phyloP scores from a whole-genome alignment of 371 early-diverging fungal species.

The Actinomortierella ambigua region DNA sequence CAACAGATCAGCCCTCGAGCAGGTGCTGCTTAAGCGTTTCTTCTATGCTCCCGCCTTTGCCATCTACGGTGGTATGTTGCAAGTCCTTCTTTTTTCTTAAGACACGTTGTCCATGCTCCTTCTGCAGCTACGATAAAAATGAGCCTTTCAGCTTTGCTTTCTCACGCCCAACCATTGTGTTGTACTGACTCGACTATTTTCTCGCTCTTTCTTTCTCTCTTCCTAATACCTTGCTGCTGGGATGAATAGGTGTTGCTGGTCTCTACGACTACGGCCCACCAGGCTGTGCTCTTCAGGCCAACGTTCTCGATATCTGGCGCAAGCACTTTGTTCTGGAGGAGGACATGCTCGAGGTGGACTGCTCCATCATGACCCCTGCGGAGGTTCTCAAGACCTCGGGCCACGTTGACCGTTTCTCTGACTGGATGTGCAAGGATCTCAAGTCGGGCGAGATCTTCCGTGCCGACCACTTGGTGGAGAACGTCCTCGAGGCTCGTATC shows the following conservation, averaged over 20 bases:
- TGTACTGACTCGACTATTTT: neutral
- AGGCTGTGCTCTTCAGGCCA: slow-evolving; percentile 94
- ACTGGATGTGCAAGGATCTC: slow-evolving; percentile 97
- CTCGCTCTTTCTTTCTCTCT: neutral
- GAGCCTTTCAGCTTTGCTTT: neutral
- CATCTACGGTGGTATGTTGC: slow-evolving; percentile 87
- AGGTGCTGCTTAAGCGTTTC: slow-evolving; percentile 89
- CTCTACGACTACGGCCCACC: slow-evolving; percentile 99
- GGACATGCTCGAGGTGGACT: slow-evolving; percentile 99
- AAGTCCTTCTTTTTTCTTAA: neutral
- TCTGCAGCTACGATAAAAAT: too few species aligned
- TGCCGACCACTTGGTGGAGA: slow-evolving; percentile 98
- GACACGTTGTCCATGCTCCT: too few species aligned
- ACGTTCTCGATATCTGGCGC: slow-evolving; percentile 93
- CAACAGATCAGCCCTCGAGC: slow-evolving; percentile 69
- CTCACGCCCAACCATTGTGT: neutral
- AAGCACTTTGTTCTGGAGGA: slow-evolving; percentile 98
- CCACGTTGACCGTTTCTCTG: slow-evolving; percentile 99
- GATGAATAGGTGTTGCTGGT: slow-evolving; percentile 87
- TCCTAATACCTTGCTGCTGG: too few species aligned
- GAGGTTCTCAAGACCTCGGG: slow-evolving; percentile 99
- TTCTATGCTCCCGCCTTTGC: slow-evolving; percentile 95
- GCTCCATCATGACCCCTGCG: slow-evolving; percentile 96
- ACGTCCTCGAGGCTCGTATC: slow-evolving; percentile 87
- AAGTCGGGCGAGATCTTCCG: slow-evolving; percentile 96